phyloP scores from a whole-genome alignment of 2,329 filamentous ascomycete genomes.

The Colletotrichum higginsianum region DNA sequence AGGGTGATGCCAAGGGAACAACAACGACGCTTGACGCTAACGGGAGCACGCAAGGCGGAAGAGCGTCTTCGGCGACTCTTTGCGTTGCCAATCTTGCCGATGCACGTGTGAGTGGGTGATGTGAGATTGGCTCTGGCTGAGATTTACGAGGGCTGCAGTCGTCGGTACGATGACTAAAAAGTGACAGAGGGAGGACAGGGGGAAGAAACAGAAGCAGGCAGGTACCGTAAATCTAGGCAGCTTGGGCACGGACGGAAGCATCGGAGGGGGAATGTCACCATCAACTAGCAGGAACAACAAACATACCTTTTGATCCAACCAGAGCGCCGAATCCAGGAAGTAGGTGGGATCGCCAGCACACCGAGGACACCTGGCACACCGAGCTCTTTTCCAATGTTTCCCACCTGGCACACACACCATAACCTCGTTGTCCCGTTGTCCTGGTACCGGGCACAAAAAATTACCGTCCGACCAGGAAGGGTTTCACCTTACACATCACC shows the following conservation, averaged over 20 bases:
- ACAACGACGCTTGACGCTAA: not conserved
- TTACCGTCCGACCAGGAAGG: constrained; percentile 3
- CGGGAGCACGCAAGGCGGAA: not conserved
- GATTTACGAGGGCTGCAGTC: constrained; percentile 41
- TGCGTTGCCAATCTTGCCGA: constrained; percentile 26
- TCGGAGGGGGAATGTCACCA: not conserved
- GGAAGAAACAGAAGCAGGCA: constrained; percentile 1
- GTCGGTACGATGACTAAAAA: not conserved
- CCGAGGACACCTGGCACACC: not conserved
- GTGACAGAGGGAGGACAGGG: too few species aligned
- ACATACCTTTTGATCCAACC: too few species aligned
- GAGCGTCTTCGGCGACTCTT: constrained; percentile 21
- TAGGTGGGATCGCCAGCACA: not conserved
- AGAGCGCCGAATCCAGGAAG: too few species aligned
- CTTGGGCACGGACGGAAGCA: not conserved
- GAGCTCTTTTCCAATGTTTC: too few species aligned
- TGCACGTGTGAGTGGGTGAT: constrained; percentile 23
- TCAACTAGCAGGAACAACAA: too few species aligned
- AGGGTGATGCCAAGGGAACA: constrained; percentile 5
- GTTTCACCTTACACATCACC: not conserved
- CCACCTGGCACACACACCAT: not conserved
- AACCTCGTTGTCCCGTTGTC: constrained; percentile 8
- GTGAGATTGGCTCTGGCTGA: constrained; percentile 16
- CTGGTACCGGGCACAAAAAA: not conserved
- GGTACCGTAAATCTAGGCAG: constrained; percentile 33